Evolutionary conservation across 2,329 filamentous ascomycete species (phyloP).

Genomic region (Claviceps paspali): DNA sequence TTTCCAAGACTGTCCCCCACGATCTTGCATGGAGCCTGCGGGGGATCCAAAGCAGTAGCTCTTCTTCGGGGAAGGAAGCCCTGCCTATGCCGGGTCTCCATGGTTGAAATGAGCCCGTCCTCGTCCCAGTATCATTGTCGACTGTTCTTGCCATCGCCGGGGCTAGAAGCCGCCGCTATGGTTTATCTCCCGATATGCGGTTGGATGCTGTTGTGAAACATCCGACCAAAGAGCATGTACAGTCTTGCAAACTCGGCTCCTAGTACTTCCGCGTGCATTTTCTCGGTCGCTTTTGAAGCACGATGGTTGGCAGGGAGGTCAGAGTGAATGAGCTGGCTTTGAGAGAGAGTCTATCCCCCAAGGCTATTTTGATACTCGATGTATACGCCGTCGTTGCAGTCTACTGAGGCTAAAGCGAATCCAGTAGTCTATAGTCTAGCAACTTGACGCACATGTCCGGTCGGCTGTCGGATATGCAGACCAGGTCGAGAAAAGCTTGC

Average conservation of each 20-base stretch:
- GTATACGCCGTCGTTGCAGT: constrained; percentile 29
- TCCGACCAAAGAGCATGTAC: constrained; percentile 36
- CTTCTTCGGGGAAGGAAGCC: no score
- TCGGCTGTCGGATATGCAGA: constrained; percentile 48
- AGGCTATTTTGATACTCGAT: constrained; percentile 43
- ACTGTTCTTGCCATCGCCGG: constrained; percentile 41
- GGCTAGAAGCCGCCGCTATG: constrained; percentile 37
- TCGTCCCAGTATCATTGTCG: constrained; percentile 50
- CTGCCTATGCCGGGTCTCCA: constrained; percentile 52
- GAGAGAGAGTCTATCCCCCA: constrained; percentile 36
- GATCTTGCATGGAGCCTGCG: no score
- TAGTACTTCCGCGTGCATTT: not conserved
- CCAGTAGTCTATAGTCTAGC: constrained; percentile 53
- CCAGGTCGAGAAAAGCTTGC: no score
- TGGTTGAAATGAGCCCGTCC: constrained; percentile 42
- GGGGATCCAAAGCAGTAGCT: no score
- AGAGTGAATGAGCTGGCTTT: constrained; percentile 28
- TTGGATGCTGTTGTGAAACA: constrained; percentile 35
- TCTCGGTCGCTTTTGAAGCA: constrained; percentile 9
- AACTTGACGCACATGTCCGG: constrained; percentile 44
- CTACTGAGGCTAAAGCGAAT: constrained; percentile 24
- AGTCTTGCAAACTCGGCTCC: constrained; percentile 10
- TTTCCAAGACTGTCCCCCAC: no score
- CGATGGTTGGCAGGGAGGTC: constrained; percentile 10
- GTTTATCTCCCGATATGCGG: no score